These are phyloP conservation scores for Stereum hirsutum DNA, from an alignment of 1,284 basidiomycete genomes.

Conservation along the genomic window DNA sequence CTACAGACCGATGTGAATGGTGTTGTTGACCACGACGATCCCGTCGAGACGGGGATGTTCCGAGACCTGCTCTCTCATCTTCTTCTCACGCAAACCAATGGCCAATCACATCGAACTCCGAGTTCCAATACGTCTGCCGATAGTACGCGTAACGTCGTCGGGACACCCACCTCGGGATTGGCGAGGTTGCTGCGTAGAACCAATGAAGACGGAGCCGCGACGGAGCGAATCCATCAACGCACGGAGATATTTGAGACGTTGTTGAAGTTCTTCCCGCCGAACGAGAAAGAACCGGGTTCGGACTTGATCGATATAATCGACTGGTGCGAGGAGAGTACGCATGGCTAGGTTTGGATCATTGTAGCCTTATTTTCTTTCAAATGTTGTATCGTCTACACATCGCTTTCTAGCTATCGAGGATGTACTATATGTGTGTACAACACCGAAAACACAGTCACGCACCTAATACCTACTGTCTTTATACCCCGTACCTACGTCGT, in stretches of 20 bases:
- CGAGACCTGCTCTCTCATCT: slow-evolving; percentile 61
- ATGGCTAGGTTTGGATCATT: slow-evolving; percentile 4
- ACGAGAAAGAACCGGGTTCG: slow-evolving; percentile 51
- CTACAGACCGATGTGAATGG: slow-evolving; percentile 59
- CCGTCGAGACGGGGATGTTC: slow-evolving; percentile 53
- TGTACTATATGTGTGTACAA: no score
- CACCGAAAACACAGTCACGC: no score
- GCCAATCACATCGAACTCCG: neutral
- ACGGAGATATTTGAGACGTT: slow-evolving; percentile 61
- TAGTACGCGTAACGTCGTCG: no score
- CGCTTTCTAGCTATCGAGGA: no score
- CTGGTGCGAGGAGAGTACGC: slow-evolving; percentile 15
- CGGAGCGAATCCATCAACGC: slow-evolving; percentile 43
- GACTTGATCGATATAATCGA: slow-evolving; percentile 22
- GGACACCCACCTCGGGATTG: no score
- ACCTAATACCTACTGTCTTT: no score
- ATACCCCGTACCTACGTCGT: no score
- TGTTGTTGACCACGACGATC: slow-evolving; percentile 59
- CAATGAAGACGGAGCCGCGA: neutral
- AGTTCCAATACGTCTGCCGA: neutral
- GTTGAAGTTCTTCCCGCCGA: slow-evolving; percentile 49
- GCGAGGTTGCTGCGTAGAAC: no score
- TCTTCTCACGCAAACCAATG: slow-evolving; percentile 25
- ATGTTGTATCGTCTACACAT: no score
- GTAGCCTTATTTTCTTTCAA: neutral